Base-by-base conservation (phyloP, 192 early-diverging fungal species). In the Backusella morwellensis region DNA sequence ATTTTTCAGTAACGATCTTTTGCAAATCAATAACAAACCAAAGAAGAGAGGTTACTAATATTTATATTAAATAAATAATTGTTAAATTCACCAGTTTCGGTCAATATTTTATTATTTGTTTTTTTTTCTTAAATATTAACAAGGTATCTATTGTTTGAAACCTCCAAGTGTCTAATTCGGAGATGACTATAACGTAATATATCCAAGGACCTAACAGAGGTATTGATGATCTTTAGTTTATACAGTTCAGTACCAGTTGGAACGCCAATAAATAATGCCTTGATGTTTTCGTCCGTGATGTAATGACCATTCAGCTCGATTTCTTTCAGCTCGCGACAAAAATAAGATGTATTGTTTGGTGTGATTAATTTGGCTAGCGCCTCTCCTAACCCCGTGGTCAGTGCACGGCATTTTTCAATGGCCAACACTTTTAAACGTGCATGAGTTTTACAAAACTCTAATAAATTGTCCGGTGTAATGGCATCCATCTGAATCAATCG, bases 111-210 rank as follows among this genome's bases (percentile, higher is more conserved):
- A 44, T 17, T 56, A 21, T 56, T 56, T 56, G 54, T 63, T 32
- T 63, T 36, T 38, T 12, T 67, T 40, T 40, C 23, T 9, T 29
- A 23, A 40, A 29, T 19, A 23, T 9, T n/a, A 29, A 63, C 56
- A 63, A 63, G 23, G 23, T 63, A 29, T 63, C 23, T 63, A 63
- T 63, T 63, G 11, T 63, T 63, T 63, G 56, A 63, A 63, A 63
- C 56, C n/a, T 63, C 56, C 56, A 63, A 29, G 56, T 29, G 56
- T 63, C 23, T 63, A 63, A 63, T 63, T 63, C 21, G 56, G 56
- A 63, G 56, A 63, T 63, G 56, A 29, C 23, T 26, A 29, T 63
- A 63, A 29, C 56, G 56, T 29, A 63, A 63, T 63, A 63, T 29
- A 63, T 63, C 56, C 23, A 63, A 63, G 56, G 56, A 63, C 56